Conservation (phyloP, 2,329 filamentous ascomycete genomes). For the Claviceps maximensis region DNA sequence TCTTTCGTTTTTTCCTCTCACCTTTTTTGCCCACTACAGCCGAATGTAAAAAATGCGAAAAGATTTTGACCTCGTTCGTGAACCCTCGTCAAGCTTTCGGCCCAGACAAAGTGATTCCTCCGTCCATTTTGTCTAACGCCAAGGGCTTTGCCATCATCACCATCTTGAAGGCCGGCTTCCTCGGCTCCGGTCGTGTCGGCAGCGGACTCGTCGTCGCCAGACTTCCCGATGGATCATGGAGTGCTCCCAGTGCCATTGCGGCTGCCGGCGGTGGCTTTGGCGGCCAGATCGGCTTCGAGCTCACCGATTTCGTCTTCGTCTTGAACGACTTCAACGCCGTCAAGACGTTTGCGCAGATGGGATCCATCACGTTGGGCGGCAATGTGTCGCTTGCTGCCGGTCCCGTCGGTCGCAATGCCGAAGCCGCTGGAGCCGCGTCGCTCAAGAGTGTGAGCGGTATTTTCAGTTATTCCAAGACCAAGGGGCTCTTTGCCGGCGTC, state of each 20-base stretch:
- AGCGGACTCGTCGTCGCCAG: constrained; percentile 73
- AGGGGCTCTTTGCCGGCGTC: constrained; percentile 91
- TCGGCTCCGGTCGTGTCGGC: constrained; percentile 70
- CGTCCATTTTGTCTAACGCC: constrained; percentile 74
- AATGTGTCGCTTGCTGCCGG: constrained; percentile 95
- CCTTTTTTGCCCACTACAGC: constrained; percentile 35
- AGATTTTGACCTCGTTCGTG: constrained; percentile 89
- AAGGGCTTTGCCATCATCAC: constrained; percentile 84
- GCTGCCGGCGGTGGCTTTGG: constrained; percentile 73
- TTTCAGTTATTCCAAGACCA: constrained; percentile 96
- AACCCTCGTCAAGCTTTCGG: constrained; percentile 89
- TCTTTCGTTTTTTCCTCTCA: background rate
- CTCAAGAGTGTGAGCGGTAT: constrained; percentile 80
- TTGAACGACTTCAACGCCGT: constrained; percentile 85
- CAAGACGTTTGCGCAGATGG: constrained; percentile 84
- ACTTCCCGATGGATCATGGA: constrained; percentile 66
- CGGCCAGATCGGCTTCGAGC: constrained; percentile 75
- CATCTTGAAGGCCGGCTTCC: constrained; percentile 76
- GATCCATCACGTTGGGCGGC: constrained; percentile 82
- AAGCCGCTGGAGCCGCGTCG: constrained; percentile 88
- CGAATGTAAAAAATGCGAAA: constrained; percentile 94
- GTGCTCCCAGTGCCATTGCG: constrained; percentile 67
- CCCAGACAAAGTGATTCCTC: constrained; percentile 94
- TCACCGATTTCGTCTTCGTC: constrained; percentile 96
- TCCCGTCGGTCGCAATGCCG: constrained; percentile 85